Conservation (phyloP, 805 yeast species). For the Wickerhamiella cacticola region DNA sequence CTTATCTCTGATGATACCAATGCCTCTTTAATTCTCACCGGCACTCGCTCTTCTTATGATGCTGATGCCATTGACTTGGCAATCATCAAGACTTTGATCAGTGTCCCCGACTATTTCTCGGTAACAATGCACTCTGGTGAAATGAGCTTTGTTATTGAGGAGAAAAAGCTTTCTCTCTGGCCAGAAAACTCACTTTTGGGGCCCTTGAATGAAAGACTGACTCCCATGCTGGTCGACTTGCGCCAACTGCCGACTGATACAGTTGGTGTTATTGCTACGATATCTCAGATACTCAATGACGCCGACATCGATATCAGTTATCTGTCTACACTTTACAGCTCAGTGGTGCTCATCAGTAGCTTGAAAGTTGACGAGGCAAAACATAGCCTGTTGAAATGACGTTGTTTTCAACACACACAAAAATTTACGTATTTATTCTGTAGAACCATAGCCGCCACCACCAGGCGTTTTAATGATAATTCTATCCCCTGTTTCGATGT, state of each 20-base stretch:
- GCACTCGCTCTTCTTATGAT: conserved; percentile 41
- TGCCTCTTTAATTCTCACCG: conserved; percentile 40
- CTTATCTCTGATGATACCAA: neutral
- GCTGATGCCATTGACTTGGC: conserved; percentile 24
- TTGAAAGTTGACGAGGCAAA: neutral
- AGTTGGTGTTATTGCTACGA: conserved; percentile 56
- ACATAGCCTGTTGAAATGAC: neutral
- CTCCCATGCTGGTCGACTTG: conserved; percentile 47
- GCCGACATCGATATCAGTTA: conserved; percentile 42
- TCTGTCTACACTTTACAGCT: conserved; percentile 48
- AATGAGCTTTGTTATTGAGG: conserved; percentile 25
- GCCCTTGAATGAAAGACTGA: conserved; percentile 42
- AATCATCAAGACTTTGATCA: conserved; percentile 32
- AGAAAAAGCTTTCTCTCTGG: conserved; percentile 26
- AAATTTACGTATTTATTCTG: conserved; percentile 1
- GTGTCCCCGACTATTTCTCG: conserved; percentile 25
- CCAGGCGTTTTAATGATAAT: conserved; percentile 67
- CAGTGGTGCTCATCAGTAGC: conserved; percentile 44
- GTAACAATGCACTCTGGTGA: conserved; percentile 28
- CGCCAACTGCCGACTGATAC: conserved; percentile 43
- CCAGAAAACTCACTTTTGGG: conserved; percentile 45
- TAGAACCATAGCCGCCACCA: conserved; percentile 66
- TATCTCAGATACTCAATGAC: conserved; percentile 39
- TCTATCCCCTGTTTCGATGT: conserved; percentile 50
- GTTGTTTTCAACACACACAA: too few species aligned